Conservation (phyloP, 345 rosid genomes). For the Cardamine resedifolia region DNA sequence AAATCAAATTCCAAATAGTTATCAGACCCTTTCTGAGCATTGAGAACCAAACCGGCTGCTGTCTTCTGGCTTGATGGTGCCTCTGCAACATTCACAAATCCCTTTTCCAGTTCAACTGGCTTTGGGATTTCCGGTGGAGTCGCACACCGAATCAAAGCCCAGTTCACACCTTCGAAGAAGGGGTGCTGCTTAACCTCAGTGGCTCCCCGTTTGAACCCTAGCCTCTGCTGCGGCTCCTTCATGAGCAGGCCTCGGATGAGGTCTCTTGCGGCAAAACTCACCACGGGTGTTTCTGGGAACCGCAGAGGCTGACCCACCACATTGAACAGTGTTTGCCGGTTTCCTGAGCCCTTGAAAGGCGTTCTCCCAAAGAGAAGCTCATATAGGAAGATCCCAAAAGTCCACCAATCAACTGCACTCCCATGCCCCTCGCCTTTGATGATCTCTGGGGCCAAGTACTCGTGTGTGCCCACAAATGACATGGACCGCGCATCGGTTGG, state of each 20-base stretch:
- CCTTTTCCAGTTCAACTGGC: conserved; percentile 62
- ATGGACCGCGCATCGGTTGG: conserved; percentile 91
- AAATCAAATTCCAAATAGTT: conserved; percentile 90
- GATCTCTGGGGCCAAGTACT: conserved; percentile 88
- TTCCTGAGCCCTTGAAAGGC: conserved; percentile 91
- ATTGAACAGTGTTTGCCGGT: conserved; percentile 79
- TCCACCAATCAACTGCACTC: conserved; percentile 99
- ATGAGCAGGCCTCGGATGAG: conserved; percentile 75
- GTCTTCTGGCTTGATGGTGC: conserved; percentile 52
- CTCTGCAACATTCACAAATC: conserved; percentile 45
- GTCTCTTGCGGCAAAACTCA: conserved; percentile 85
- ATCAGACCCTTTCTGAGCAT: conserved; percentile 64
- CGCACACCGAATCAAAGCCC: conserved; percentile 87
- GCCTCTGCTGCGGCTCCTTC: conserved; percentile 82
- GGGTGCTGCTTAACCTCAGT: conserved; percentile 95
- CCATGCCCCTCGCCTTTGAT: conserved; percentile 97
- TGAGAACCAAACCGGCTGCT: conserved; percentile 34
- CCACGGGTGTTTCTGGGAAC: conserved; percentile 75
- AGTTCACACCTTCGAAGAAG: conserved; percentile 89
- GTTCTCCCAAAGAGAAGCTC: conserved; percentile 90
- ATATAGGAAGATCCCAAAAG: conserved; percentile 79
- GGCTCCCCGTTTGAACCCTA: conserved; percentile 86
- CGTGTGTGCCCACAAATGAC: conserved; percentile 95
- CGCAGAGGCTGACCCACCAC: conserved; percentile 92
- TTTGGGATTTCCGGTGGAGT: conserved; percentile 91